phyloP scores from a whole-genome alignment of 2,329 filamentous ascomycete genomes.

The Neonectria magnoliae region DNA sequence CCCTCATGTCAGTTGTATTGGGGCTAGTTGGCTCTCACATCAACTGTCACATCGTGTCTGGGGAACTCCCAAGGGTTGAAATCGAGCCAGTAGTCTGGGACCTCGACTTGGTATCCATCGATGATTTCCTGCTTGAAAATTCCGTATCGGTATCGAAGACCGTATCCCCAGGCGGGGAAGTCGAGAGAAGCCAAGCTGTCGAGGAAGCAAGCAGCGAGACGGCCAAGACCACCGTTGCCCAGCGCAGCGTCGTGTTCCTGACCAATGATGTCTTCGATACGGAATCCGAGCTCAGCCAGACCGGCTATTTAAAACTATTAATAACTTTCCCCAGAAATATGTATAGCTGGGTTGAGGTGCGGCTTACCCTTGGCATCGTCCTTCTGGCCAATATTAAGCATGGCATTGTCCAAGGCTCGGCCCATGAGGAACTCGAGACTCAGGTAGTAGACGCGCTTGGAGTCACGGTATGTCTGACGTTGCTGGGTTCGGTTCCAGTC shows the following conservation, averaged over 20 bases:
- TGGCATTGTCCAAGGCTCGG: constrained; percentile 94
- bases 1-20: background rate
- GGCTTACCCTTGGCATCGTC: constrained; percentile 78
- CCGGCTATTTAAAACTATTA: constrained; percentile 69
- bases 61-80: constrained; percentile 99
- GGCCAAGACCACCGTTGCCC: constrained; percentile 94
- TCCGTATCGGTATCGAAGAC: constrained; percentile 91
- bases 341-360: background rate
- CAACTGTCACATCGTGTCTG: constrained; percentile 91
- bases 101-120: constrained; percentile 96
- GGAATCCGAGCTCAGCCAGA: constrained; percentile 89
- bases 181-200: constrained; percentile 95
- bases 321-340: constrained; percentile 19
- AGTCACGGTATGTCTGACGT: constrained; percentile 88
- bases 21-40: constrained; percentile 60
- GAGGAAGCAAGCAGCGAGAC: constrained; percentile 94
- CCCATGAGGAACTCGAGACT: constrained; percentile 99
- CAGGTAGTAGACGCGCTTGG: constrained; percentile 96
- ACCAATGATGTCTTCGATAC: constrained; percentile 92
- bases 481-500: constrained; percentile 99
- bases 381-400: constrained; percentile 94
- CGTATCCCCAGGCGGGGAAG: constrained; percentile 97
- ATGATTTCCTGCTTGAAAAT: constrained; percentile 99
- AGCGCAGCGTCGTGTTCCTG: constrained; percentile 97
- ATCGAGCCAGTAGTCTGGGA: constrained; percentile 98